Evolutionary conservation across 192 early-diverging fungal genomes (phyloP), one percentile per base, ranked within the genome.

Genomic region (Podila verticillata): DNA sequence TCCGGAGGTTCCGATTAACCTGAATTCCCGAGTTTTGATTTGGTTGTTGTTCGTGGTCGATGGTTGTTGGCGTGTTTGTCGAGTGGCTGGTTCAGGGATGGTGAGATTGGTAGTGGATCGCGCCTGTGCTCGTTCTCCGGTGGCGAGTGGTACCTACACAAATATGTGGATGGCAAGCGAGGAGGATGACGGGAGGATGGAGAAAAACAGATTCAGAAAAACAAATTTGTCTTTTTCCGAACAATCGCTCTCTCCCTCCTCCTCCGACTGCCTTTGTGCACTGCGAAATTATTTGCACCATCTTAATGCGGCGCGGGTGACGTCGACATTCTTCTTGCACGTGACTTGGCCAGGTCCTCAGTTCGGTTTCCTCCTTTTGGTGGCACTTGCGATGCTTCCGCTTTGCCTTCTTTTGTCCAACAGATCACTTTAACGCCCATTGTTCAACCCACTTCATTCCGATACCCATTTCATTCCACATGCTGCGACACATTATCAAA

Each of bases 111-210:
- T 54, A n/a, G 22, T n/a, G 22, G 51, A 26, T 54, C 51, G 24
- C 20, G 51, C 20, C 22, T 54, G n/a, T 24, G 51, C 22, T n/a
- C 51, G n/a, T 24, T 24, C 22, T n/a, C 51, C 51, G 24, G 44
- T n/a, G 20, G 51, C 51, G 24, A 24, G 51, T 54, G 15, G 51
- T 54, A 54, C 51, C 51, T 54, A 54, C 51, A 54, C 51, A 54
- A 44, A 54, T 54, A 54, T 54, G 51, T 26, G 51, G 51, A 54
- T 54, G 51, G 22, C 51, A 24, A 26, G n/a, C 20, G 24, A 54
- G 51, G 51, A 54, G 51, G 51, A 54, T 54, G 51, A 54, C 51
- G 51, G 51, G 51, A 54, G 51, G 51, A 54, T 54, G 51, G n/a
- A 24, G 51, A 54, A 54, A 24, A 24, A n/a, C 20, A 54, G 51